Evolutionary conservation across 2,329 filamentous ascomycete genomes (phyloP).

Genomic region (Clonostachys chloroleuca): DNA sequence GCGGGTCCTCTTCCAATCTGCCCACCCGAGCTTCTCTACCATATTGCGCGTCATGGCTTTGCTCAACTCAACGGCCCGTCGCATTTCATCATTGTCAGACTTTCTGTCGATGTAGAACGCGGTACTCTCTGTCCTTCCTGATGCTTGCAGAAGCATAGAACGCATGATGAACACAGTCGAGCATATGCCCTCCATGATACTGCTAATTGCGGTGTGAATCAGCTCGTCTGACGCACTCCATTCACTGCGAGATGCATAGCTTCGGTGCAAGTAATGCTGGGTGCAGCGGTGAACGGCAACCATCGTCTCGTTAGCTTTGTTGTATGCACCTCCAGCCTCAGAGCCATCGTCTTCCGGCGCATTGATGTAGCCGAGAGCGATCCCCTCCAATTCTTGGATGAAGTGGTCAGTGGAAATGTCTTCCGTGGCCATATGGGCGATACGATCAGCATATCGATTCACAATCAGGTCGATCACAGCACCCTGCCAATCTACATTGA

Average conservation of each 20-base stretch:
- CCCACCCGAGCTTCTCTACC: conserved; percentile 50
- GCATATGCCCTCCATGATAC: conserved; percentile 34
- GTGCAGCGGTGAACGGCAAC: conserved; percentile 36
- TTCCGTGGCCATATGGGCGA: conserved; percentile 32
- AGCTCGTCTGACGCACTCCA: conserved; percentile 36
- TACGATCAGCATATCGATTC: conserved; percentile 51
- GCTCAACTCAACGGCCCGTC: not conserved
- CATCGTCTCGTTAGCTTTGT: conserved; percentile 27
- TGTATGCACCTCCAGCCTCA: conserved; percentile 10
- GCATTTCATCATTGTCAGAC: not conserved
- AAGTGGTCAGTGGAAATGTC: conserved; percentile 20
- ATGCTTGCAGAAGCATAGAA: not conserved
- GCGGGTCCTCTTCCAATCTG: conserved; percentile 52
- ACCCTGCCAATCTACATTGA: conserved; percentile 57
- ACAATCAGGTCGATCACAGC: conserved; percentile 60
- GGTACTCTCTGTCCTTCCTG: not conserved
- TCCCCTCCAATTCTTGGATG: conserved; percentile 24
- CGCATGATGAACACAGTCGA: conserved; percentile 11
- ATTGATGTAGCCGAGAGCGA: conserved; percentile 39
- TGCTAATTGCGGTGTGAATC: conserved; percentile 35
- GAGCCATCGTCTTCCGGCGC: conserved; percentile 11
- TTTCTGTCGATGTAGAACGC: not conserved
- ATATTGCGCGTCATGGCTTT: conserved; percentile 21
- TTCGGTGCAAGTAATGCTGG: conserved; percentile 30
- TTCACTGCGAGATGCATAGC: conserved; percentile 9